These are phyloP conservation scores for Botrytis fabae DNA, from an alignment of 2,329 filamentous ascomycete species.

Conservation along the genomic window DNA sequence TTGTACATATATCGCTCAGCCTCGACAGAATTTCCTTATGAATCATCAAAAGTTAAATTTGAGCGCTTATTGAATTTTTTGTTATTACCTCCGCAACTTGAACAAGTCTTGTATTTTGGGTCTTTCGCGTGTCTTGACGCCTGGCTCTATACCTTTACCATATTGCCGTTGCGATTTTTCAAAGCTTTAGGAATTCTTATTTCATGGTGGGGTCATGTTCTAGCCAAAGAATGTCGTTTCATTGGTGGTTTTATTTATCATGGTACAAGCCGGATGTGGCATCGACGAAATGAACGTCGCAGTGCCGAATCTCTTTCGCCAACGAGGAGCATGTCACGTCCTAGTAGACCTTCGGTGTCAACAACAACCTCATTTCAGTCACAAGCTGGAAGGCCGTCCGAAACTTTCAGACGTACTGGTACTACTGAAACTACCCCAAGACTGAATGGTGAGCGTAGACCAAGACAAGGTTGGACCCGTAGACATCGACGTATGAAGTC, in stretches of 20 bases:
- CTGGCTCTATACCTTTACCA: slow-evolving; percentile 96
- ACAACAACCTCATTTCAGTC: slow-evolving; percentile 34
- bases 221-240: slow-evolving; percentile 71
- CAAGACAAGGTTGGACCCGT: slow-evolving; percentile 38
- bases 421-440: slow-evolving; percentile 30
- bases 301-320: slow-evolving; percentile 32
- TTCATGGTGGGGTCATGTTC: slow-evolving; percentile 74
- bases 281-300: slow-evolving; percentile 51
- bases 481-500: slow-evolving; percentile 77
- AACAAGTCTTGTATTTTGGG: slow-evolving; percentile 84
- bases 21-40: slow-evolving; percentile 68
- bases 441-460: slow-evolving; percentile 33
- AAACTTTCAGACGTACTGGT: slow-evolving; percentile 25
- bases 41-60: slow-evolving; percentile 89
- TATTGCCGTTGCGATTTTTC: slow-evolving; percentile 83
- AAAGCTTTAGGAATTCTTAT: slow-evolving; percentile 75
- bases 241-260: slow-evolving; percentile 75
- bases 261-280: slow-evolving; percentile 79
- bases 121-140: slow-evolving; percentile 89
- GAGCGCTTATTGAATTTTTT: slow-evolving; percentile 89
- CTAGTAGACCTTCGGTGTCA: slow-evolving; percentile 33
- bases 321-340: slow-evolving; percentile 38
- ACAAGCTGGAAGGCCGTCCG: slow-evolving; percentile 29
- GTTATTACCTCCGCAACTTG: slow-evolving; percentile 75
- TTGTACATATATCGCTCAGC: slow-evolving; percentile 65